These are phyloP conservation scores for Cordyceps tenuipes DNA, from an alignment of 2,329 filamentous ascomycete species.

Conservation along the genomic window DNA sequence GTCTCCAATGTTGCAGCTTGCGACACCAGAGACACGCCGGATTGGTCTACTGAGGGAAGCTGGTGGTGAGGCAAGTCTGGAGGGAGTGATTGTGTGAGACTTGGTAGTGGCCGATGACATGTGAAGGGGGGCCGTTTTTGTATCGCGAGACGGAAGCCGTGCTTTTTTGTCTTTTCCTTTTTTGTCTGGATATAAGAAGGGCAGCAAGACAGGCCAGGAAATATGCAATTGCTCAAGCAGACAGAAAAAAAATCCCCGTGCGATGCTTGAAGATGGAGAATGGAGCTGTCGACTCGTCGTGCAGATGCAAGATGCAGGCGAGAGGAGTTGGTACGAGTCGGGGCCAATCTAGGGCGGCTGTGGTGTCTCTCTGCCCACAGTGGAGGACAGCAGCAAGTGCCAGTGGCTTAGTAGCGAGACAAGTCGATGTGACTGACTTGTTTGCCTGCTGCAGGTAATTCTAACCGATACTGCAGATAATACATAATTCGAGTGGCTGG, in stretches of 20 bases:
- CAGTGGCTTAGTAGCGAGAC: no score
- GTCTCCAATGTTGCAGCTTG: neutral
- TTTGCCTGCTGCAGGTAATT: neutral
- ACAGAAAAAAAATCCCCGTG: neutral
- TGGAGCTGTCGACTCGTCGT: neutral
- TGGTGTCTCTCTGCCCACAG: neutral
- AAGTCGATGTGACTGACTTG: no score
- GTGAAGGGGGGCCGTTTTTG: neutral
- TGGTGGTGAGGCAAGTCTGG: neutral
- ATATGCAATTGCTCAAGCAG: neutral
- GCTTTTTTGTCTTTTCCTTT: neutral
- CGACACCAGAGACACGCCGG: neutral
- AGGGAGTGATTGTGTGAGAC: neutral
- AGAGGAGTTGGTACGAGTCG: constrained; percentile 7
- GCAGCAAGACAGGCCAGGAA: neutral
- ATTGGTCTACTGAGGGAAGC: neutral
- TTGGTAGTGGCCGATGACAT: neutral
- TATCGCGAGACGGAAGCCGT: neutral
- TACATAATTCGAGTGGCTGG: constrained; percentile 25
- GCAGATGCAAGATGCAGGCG: constrained; percentile 11
- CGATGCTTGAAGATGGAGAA: constrained; percentile 3
- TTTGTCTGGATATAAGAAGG: neutral
- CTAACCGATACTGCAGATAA: neutral
- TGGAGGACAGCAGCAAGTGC: no score
- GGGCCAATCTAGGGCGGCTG: neutral